Evolutionary conservation across 1,139 yeast species (phyloP), one percentile per base, ranked within the genome.

Genomic region (Hansenula lynferdii): DNA sequence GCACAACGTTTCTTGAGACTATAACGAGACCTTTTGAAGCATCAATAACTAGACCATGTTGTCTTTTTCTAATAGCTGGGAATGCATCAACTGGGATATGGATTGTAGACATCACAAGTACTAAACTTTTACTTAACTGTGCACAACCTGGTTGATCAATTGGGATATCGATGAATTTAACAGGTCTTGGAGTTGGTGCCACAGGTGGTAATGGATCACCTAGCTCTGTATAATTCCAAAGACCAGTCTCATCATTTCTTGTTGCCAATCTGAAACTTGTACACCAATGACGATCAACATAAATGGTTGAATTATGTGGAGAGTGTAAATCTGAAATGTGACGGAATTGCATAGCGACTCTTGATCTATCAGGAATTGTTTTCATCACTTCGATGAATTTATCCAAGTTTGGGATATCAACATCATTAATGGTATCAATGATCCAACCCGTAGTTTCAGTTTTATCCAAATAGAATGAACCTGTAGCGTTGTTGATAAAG

Each of bases 261-360:
- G 74, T 71, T 6, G 92, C 94, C 42, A 82, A 53, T 51, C 83
- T 73, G 60, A 89, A 83, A 21, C 81, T 70, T 9, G 81, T 72
- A 42, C 75, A 70, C 96, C 96, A 89, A 61, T 86, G 96, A 51
- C 96, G 78, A 54, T 87, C 96, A 40, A 89, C 72, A 51, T 76
- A 79, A 9, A 84, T 74, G 19, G 79, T 73, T 9, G 73, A 65
- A 36, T 80, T 75, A 36, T 76, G 67, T 36, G 82, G 84, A 2
- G 86, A 75, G 57, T 87, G 95, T 50, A 85, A 70, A 54, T 89
- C 96, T 4, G 87, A 73, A 28, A 87, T 75, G 60, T 86, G 94
- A 49, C 92, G 80, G 61, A 78, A 85, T 40, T 80, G 67, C 21
- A 85, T 73, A 3, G 90, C 70, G 6, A 89, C 84, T 52, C 85